A percentile compares a stretch with the other conserved stretches of the same genome.
These are phyloP conservation scores for Termitomyces sp. DNA, from an alignment of 768 basidiomycete species.

Conservation along the genomic window DNA sequence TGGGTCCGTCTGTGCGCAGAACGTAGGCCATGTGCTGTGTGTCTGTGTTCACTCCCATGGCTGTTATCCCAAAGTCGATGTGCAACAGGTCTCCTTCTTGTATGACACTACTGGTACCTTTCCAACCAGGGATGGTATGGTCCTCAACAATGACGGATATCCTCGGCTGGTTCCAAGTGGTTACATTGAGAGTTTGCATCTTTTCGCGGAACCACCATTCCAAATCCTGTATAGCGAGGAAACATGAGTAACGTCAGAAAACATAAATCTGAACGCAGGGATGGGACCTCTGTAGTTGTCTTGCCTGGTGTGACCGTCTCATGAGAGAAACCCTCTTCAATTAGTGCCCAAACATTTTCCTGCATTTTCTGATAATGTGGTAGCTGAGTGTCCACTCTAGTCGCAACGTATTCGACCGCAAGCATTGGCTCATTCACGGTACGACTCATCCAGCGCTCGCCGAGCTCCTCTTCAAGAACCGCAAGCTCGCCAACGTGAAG, in stretches of 20 bases:
- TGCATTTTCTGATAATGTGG: slow-evolving; percentile 39
- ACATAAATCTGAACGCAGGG: not conserved
- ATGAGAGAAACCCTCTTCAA: slow-evolving; percentile 48
- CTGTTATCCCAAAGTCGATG: slow-evolving; percentile 50
- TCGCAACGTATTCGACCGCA: slow-evolving; percentile 42
- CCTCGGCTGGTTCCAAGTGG: slow-evolving; percentile 51
- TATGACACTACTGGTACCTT: slow-evolving; percentile 33
- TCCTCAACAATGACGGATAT: slow-evolving; percentile 37
- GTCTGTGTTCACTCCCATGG: slow-evolving; percentile 51
- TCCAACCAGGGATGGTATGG: slow-evolving; percentile 37
- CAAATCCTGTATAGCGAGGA: slow-evolving; percentile 31
- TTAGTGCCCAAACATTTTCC: slow-evolving; percentile 47
- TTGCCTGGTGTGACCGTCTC: slow-evolving; percentile 32
- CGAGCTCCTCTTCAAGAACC: slow-evolving; percentile 31
- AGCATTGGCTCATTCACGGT: slow-evolving; percentile 39
- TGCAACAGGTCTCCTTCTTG: slow-evolving; percentile 46
- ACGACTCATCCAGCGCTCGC: slow-evolving; percentile 33
- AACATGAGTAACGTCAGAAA: not conserved
- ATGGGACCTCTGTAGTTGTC: slow-evolving; percentile 36
- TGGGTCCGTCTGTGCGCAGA: slow-evolving; percentile 25
- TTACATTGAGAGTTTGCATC: slow-evolving; percentile 39
- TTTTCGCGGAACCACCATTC: slow-evolving; percentile 52
- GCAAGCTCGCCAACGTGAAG: slow-evolving; percentile 43
- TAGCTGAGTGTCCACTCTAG: slow-evolving; percentile 35
- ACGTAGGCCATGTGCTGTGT: slow-evolving; percentile 55